Evolutionary conservation across 108 stramenopile species (phyloP).

Genomic region (Chaetoceros muelleri): DNA sequence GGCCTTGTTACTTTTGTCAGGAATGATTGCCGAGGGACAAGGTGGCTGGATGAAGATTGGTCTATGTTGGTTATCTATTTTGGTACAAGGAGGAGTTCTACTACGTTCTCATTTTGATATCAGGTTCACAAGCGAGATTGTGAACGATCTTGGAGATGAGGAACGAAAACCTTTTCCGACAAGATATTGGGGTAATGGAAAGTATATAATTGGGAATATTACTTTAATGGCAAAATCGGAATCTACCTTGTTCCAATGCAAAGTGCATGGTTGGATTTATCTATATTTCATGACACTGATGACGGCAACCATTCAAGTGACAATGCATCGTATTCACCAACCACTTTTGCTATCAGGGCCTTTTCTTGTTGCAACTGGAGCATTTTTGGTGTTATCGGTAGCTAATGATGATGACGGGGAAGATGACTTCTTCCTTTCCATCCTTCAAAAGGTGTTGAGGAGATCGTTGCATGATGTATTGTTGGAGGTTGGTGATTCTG

Average conservation of each 20-base stretch:
- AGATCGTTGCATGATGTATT: conserved; percentile 28
- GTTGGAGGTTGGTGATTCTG: conserved; percentile 12
- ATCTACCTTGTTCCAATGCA: neutral
- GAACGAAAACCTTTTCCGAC: too few species aligned
- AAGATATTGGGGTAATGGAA: neutral
- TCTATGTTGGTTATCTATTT: neutral
- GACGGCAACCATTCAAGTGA: neutral
- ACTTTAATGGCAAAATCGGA: neutral
- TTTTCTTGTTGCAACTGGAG: conserved; percentile 24
- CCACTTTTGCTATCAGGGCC: conserved; percentile 17
- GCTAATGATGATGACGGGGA: conserved; percentile 21
- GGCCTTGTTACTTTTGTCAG: conserved; percentile 22
- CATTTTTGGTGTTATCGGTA: conserved; percentile 9
- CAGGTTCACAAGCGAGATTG: too few species aligned
- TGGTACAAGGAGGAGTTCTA: neutral
- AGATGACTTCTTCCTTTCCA: conserved; percentile 16
- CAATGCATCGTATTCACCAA: neutral
- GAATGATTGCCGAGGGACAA: conserved; percentile 12
- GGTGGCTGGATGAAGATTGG: neutral
- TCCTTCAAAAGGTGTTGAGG: conserved; percentile 21
- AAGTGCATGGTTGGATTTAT: neutral
- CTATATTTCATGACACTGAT: neutral
- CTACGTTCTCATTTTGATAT: neutral
- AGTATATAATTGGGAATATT: neutral
- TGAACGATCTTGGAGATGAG: too few species aligned